phyloP scores from a whole-genome alignment of 176 grass and related monocot genomes.

The Oryza australiensis region DNA sequence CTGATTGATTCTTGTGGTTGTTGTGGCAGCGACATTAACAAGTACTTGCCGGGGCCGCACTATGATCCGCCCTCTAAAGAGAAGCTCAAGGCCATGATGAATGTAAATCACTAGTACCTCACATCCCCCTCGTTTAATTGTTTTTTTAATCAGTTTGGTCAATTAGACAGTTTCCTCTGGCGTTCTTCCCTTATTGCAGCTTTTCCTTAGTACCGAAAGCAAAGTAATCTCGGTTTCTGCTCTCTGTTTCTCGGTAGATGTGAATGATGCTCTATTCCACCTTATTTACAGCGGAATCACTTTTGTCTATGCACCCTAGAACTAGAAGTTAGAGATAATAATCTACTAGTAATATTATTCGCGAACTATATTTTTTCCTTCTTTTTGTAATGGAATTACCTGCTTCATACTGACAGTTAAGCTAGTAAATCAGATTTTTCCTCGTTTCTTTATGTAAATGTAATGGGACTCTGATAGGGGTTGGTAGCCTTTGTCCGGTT shows the following conservation, averaged over 20 bases:
- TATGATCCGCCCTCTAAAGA: slow-evolving; percentile 86
- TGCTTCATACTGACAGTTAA: too few species aligned
- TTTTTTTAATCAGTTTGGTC: neutral
- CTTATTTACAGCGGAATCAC: neutral
- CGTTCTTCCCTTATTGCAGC: neutral
- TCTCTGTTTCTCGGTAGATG: neutral
- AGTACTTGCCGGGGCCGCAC: slow-evolving; percentile 86
- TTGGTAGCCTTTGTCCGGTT: neutral
- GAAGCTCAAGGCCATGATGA: slow-evolving; percentile 65
- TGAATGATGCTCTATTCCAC: neutral
- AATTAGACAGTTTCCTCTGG: neutral
- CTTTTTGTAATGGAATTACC: too few species aligned
- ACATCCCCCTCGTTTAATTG: neutral
- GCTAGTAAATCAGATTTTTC: too few species aligned
- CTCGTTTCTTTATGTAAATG: too few species aligned
- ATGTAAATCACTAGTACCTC: slow-evolving; percentile 32
- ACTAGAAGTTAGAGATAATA: too few species aligned
- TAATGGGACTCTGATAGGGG: neutral
- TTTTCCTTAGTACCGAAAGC: slow-evolving; percentile 27
- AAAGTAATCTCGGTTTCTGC: slow-evolving; percentile 13
- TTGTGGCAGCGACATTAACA: slow-evolving; percentile 86
- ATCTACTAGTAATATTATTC: too few species aligned
- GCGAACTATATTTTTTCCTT: too few species aligned
- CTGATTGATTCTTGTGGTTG: neutral
- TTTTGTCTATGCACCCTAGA: too few species aligned